Percentiles rank a stretch among this genome's conserved stretches.
Conservation (phyloP, 2,329 filamentous ascomycete genomes). For the Arachnopeziza araneosa region DNA sequence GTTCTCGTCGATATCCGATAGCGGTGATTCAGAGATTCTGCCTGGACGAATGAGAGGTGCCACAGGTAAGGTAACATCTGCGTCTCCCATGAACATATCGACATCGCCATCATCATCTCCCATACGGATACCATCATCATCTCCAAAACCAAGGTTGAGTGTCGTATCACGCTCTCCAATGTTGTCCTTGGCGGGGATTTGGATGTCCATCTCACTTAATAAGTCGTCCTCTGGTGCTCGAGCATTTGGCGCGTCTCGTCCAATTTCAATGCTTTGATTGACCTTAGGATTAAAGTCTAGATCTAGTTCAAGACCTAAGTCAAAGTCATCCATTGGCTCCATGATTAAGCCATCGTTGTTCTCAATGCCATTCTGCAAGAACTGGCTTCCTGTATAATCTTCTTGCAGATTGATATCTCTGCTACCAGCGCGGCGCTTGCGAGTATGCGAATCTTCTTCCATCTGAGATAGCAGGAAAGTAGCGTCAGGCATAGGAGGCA, state of each 20-base stretch:
- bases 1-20: conserved; percentile 64
- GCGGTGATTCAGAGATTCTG: conserved; percentile 63
- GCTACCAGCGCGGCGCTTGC: conserved; percentile 52
- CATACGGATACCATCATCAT: conserved; percentile 50
- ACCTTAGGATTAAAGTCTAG: conserved; percentile 45
- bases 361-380: conserved; percentile 61
- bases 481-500: conserved; percentile 81
- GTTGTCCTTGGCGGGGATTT: conserved; percentile 49
- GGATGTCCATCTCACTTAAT: conserved; percentile 53
- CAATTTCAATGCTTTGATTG: conserved; percentile 74
- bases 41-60: conserved; percentile 46
- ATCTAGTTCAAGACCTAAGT: conserved; percentile 67
- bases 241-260: conserved; percentile 73
- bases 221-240: conserved; percentile 66
- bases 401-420: conserved; percentile 65
- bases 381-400: conserved; percentile 71
- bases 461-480: conserved; percentile 76
- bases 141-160: conserved; percentile 46
- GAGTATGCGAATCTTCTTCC: conserved; percentile 53
- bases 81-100: conserved; percentile 57
- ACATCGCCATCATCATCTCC: conserved; percentile 59
- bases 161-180: conserved; percentile 47
- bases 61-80: conserved; percentile 44
- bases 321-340: conserved; percentile 56
- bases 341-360: conserved; percentile 46